Evolutionary conservation across 2,329 filamentous ascomycete species (phyloP).

Genomic region (Ophiognomonia clavigignenti-juglandacearum): DNA sequence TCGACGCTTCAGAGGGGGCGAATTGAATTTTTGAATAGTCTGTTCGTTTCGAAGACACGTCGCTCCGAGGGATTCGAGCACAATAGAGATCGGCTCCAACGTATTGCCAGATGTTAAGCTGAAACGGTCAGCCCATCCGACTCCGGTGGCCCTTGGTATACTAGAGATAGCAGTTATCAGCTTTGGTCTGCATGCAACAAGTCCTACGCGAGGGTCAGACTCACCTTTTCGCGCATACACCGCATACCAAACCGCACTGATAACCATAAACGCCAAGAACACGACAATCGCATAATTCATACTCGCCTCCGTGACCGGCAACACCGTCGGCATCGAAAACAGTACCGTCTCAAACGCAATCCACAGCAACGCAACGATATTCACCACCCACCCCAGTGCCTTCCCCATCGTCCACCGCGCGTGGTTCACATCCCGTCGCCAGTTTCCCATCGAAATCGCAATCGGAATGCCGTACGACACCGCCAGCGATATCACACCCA

Average conservation of each 20-base stretch:
- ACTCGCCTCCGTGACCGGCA: conserved; percentile 39
- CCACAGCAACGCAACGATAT: conserved; percentile 43
- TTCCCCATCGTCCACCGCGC: conserved; percentile 43
- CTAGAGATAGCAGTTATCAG: conserved; percentile 9
- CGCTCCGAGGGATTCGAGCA: too few species aligned
- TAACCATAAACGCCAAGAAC: conserved; percentile 44
- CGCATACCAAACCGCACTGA: conserved; percentile 44
- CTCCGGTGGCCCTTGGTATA: conserved; percentile 24
- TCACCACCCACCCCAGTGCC: conserved; percentile 37
- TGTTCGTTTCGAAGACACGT: too few species aligned
- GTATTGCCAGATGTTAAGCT: too few species aligned
- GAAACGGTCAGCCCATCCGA: conserved; percentile 19
- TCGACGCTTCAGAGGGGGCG: not conserved
- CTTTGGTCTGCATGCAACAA: not conserved
- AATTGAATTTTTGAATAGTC: not conserved
- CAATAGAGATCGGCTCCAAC: not conserved
- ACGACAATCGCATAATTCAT: conserved; percentile 58
- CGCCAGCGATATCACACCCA: conserved; percentile 52
- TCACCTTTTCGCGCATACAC: conserved; percentile 46
- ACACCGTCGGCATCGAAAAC: conserved; percentile 47
- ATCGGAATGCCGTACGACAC: conserved; percentile 54
- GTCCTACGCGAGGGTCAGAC: conserved; percentile 11
- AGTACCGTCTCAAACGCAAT: conserved; percentile 47
- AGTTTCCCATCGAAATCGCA: conserved; percentile 40
- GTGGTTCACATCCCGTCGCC: conserved; percentile 39